These are phyloP conservation scores for Leccinum longicurvipes DNA, from an alignment of 768 basidiomycete genomes.

Conservation along the genomic window DNA sequence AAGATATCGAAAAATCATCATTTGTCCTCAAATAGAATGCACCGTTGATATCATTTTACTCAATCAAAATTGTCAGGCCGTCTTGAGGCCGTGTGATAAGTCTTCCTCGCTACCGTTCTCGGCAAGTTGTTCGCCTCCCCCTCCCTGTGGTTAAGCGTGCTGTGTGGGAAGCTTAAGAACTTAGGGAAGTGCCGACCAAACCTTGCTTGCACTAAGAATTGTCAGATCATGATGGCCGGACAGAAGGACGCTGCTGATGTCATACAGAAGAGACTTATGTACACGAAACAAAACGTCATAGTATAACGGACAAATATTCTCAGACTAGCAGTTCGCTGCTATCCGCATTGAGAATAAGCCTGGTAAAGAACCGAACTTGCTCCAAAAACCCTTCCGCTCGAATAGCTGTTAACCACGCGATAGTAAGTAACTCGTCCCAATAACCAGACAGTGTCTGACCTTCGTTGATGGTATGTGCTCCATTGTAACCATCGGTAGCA, in stretches of 20 bases:
- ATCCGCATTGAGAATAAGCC: slow-evolving; percentile 33
- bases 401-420: slow-evolving; percentile 19
- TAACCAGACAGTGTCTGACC: slow-evolving; percentile 9
- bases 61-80: too few relatives aligned
- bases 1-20: too few relatives aligned
- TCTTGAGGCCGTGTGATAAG: too few relatives aligned
- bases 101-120: too few relatives aligned
- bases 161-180: too few relatives aligned
- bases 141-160: too few relatives aligned
- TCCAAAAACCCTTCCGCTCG: slow-evolving; percentile 29
- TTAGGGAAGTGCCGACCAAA: too few relatives aligned
- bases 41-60: too few relatives aligned
- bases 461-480: slow-evolving; percentile 29
- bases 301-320: background rate
- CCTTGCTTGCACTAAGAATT: too few relatives aligned
- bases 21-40: too few relatives aligned
- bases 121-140: too few relatives aligned
- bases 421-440: slow-evolving; percentile 7
- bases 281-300: background rate
- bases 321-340: slow-evolving; percentile 21
- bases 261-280: background rate
- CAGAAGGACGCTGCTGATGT: background rate
- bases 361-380: slow-evolving; percentile 32
- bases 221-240: too few relatives aligned
- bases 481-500: slow-evolving; percentile 34